Percentiles rank a stretch among this genome's conserved stretches.
phyloP scores from a whole-genome alignment of 2,329 filamentous ascomycete genomes.

The Apiospora kogelbergensis region DNA sequence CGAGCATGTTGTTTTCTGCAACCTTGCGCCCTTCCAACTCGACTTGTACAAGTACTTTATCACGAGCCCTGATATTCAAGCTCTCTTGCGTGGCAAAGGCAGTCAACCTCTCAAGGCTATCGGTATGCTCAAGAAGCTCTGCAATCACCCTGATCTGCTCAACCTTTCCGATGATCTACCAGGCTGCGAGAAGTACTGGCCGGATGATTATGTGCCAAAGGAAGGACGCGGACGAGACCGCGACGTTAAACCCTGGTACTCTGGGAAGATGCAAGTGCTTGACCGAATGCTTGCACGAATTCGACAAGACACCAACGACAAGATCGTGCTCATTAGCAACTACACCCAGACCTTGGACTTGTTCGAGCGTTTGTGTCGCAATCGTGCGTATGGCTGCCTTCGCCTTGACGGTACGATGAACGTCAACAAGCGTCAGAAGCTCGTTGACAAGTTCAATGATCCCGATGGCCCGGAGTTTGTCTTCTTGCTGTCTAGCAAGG shows the following conservation, averaged over 20 bases:
- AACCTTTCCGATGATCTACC: constrained; percentile 81
- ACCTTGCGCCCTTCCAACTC: constrained; percentile 87
- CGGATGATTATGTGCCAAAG: constrained; percentile 85
- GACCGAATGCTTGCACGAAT: constrained; percentile 97
- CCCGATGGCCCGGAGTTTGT: constrained; percentile 87
- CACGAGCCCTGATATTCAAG: constrained; percentile 91
- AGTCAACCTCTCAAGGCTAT: constrained; percentile 97
- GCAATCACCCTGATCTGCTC: constrained; percentile 94
- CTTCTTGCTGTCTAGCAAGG: constrained; percentile 95
- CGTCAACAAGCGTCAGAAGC: constrained; percentile 92
- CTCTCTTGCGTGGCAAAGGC: constrained; percentile 85
- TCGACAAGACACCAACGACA: constrained; percentile 94
- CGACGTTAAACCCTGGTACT: constrained; percentile 93
- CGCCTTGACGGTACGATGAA: constrained; percentile 97
- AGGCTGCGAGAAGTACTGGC: constrained; percentile 78
- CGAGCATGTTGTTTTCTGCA: constrained; percentile 98
- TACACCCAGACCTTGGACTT: constrained; percentile 96
- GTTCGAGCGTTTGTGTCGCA: constrained; percentile 87
- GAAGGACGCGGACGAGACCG: constrained; percentile 85
- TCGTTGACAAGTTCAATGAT: constrained; percentile 97
- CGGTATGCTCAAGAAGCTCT: constrained; percentile 94
- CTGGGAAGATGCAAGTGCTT: constrained; percentile 97
- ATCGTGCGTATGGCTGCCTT: constrained; percentile 79
- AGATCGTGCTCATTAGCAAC: constrained; percentile 98
- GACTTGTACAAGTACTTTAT: constrained; percentile 97